Conservation (phyloP, 2,329 filamentous ascomycete species). For the Neoscytalidium dimidiatum region DNA sequence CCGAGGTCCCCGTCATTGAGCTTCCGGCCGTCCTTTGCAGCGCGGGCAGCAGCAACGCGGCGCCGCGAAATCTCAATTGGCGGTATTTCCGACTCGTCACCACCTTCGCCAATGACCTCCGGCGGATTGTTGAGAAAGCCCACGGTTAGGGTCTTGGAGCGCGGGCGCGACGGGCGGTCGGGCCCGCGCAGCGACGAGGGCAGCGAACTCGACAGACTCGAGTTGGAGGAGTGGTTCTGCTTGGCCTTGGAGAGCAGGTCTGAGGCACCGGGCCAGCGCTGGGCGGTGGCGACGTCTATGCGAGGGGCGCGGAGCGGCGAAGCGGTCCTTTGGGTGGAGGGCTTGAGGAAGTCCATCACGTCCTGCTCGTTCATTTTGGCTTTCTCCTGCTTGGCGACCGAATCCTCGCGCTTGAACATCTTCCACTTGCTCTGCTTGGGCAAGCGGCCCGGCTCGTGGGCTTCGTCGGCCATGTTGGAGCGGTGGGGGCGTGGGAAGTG, state of each 20-base stretch:
- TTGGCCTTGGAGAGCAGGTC: constrained; percentile 41
- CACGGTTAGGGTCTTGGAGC: constrained; percentile 70
- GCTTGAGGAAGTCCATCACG: constrained; percentile 61
- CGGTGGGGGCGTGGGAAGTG: constrained; percentile 10
- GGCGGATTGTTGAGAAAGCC: constrained; percentile 72
- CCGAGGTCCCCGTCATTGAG: constrained; percentile 18
- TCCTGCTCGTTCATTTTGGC: constrained; percentile 44
- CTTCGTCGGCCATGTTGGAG: constrained; percentile 34
- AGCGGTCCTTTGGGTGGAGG: constrained; percentile 47
- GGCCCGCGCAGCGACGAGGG: constrained; percentile 32
- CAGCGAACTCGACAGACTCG: constrained; percentile 34
- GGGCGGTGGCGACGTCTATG: constrained; percentile 53
- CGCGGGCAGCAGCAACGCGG: constrained; percentile 7
- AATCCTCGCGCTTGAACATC: constrained; percentile 46
- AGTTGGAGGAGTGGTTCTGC: constrained; percentile 27
- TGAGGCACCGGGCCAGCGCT: constrained; percentile 53
- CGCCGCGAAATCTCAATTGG: constrained; percentile 66
- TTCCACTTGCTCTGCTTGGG: constrained; percentile 52
- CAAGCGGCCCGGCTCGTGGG: constrained; percentile 31
- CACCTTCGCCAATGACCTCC: constrained; percentile 85
- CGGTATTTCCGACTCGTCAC: constrained; percentile 78
- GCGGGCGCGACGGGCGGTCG: constrained; percentile 38
- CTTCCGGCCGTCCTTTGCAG: constrained; percentile 14
- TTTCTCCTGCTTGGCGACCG: constrained; percentile 30
- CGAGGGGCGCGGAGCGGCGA: constrained; percentile 34